Conservation (phyloP, 164 flowering plant genomes). For the Berberis vulgaris region DNA sequence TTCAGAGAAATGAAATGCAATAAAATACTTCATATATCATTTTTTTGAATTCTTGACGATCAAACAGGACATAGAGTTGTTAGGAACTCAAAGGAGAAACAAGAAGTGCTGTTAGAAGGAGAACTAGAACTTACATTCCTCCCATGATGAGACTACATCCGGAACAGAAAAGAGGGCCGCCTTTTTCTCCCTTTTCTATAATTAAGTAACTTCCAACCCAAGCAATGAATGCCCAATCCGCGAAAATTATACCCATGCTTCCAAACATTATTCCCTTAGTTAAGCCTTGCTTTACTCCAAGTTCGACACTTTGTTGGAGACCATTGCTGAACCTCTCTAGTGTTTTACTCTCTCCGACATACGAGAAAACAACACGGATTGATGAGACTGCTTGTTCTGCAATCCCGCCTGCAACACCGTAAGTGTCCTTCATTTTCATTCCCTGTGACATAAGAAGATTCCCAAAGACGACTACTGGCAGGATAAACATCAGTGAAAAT, state of each 20-base stretch:
- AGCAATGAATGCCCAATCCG: slow-evolving; percentile 24
- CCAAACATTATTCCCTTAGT: slow-evolving; percentile 34
- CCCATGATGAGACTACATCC: slow-evolving; percentile 19
- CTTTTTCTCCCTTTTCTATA: slow-evolving; percentile 17
- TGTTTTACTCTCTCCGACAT: slow-evolving; percentile 22
- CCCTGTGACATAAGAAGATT: slow-evolving; percentile 32
- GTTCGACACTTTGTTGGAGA: slow-evolving; percentile 18
- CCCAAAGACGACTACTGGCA: slow-evolving; percentile 53
- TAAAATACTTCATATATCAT: background rate
- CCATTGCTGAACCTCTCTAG: slow-evolving; percentile 18
- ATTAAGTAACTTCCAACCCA: slow-evolving; percentile 31
- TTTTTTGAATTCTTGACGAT: no score
- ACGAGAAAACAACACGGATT: slow-evolving; percentile 38
- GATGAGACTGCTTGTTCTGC: slow-evolving; percentile 51
- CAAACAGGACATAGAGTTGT: no score
- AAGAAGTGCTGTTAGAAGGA: background rate
- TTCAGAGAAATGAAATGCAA: background rate
- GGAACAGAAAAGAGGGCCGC: slow-evolving; percentile 25
- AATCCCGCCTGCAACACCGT: slow-evolving; percentile 48
- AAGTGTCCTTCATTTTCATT: slow-evolving; percentile 32
- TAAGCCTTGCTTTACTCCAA: slow-evolving; percentile 32
- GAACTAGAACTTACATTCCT: slow-evolving; percentile 27
- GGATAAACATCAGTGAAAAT: slow-evolving; percentile 32
- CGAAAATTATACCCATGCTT: slow-evolving; percentile 27
- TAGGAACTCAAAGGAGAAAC: background rate